Evolutionary conservation across 1,139 yeast species (phyloP).

Genomic region (Diutina scorzettiae): DNA sequence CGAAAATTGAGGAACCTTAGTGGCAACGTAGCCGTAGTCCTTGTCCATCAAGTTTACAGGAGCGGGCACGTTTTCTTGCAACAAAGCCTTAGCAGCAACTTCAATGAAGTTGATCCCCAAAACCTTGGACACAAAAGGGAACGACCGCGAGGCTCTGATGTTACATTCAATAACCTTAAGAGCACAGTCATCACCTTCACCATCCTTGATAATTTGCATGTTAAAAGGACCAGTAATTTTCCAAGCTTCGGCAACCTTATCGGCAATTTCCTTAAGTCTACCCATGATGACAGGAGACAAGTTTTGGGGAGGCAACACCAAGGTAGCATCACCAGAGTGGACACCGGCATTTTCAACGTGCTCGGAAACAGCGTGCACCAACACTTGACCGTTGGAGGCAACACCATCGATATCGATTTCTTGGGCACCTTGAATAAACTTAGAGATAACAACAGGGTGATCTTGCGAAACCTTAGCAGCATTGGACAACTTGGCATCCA

Average conservation of each 20-base stretch:
- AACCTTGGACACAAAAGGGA: constrained; percentile 97
- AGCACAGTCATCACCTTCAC: constrained; percentile 41
- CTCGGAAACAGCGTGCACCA: constrained; percentile 94
- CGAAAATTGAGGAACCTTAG: constrained; percentile 96
- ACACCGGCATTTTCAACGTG: constrained; percentile 99
- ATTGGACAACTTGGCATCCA: constrained; percentile 66
- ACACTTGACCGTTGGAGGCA: constrained; percentile 74
- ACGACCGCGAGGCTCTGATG: constrained; percentile 95
- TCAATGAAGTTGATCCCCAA: constrained; percentile 89
- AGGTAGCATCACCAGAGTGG: constrained; percentile 97
- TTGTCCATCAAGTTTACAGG: constrained; percentile 60
- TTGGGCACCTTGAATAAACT: constrained; percentile 89
- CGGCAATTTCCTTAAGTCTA: constrained; percentile 71
- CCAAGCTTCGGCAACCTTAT: constrained; percentile 89
- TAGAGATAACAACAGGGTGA: constrained; percentile 94
- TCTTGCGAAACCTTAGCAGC: constrained; percentile 92
- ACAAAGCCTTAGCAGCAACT: constrained; percentile 79
- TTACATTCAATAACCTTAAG: constrained; percentile 95
- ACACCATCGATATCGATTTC: constrained; percentile 97
- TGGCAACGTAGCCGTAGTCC: constrained; percentile 68
- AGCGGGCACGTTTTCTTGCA: constrained; percentile 58
- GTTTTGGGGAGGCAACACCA: constrained; percentile 82
- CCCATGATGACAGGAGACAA: constrained; percentile 46
- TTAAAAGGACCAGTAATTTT: constrained; percentile 96
- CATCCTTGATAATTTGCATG: constrained; percentile 87